Conservation (phyloP, 179 eudicot genomes). For the Silene noctiflora region DNA sequence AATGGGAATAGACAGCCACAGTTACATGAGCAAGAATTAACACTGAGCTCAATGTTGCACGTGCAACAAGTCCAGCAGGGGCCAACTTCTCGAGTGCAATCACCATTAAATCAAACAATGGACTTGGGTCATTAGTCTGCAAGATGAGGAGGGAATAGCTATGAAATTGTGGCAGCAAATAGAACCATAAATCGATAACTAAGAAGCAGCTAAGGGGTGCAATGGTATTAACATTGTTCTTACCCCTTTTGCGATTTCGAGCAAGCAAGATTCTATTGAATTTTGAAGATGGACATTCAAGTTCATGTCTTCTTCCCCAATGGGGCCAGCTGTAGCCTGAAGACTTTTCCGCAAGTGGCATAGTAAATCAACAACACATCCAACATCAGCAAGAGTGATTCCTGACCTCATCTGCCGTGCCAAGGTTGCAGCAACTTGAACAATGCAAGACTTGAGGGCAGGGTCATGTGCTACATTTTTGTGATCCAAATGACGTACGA, state of each 20-base stretch:
- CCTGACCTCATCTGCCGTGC: slow-evolving; percentile 72
- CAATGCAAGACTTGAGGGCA: slow-evolving; percentile 56
- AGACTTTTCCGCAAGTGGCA: slow-evolving; percentile 86
- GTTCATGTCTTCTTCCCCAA: slow-evolving; percentile 58
- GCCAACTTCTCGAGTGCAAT: slow-evolving; percentile 75
- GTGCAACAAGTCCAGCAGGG: slow-evolving; percentile 53
- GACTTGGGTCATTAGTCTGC: slow-evolving; percentile 65
- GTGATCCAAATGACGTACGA: slow-evolving; percentile 93
- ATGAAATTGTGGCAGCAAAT: neutral
- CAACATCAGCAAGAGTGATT: slow-evolving; percentile 56
- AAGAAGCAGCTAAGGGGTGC: neutral
- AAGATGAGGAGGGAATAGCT: neutral
- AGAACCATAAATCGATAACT: neutral
- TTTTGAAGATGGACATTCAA: slow-evolving; percentile 71
- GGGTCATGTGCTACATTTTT: slow-evolving; percentile 85
- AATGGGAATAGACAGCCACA: slow-evolving; percentile 45
- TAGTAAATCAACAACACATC: slow-evolving; percentile 76
- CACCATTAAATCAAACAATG: slow-evolving; percentile 78
- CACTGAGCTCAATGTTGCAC: slow-evolving; percentile 73
- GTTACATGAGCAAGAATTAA: slow-evolving; percentile 74
- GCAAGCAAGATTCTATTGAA: slow-evolving; percentile 75
- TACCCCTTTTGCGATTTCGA: slow-evolving; percentile 92
- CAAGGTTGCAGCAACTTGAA: slow-evolving; percentile 72
- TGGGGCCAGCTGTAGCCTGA: slow-evolving; percentile 64
- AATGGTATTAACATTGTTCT: slow-evolving; percentile 13